Evolutionary conservation across 345 rosid genomes (phyloP).

Genomic region (Aquilaria yunnanensis): DNA sequence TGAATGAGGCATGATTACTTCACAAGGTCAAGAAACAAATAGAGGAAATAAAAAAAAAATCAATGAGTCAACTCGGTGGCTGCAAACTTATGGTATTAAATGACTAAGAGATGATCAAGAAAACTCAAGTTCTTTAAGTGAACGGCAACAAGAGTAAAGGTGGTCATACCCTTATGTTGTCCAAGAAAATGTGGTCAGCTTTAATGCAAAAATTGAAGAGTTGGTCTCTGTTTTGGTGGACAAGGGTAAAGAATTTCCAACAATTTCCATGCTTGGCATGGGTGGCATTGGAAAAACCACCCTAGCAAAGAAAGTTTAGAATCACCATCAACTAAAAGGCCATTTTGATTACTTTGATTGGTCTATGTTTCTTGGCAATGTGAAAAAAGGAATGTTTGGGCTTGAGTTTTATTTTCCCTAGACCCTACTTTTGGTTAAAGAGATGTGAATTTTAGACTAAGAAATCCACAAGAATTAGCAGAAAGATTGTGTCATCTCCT

Average conservation of each 20-base stretch:
- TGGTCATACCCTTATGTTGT: constrained; percentile 19
- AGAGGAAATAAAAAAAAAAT: neutral
- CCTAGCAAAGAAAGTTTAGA: constrained; percentile 27
- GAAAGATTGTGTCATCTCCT: constrained; percentile 13
- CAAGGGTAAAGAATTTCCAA: neutral
- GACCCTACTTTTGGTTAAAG: neutral
- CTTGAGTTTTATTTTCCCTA: constrained; percentile 10
- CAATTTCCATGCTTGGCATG: neutral
- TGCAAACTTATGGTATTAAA: too few relatives aligned
- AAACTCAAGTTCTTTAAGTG: too few relatives aligned
- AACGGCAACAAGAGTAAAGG: constrained; percentile 7
- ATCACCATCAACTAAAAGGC: constrained; percentile 13
- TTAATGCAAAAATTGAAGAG: constrained; percentile 5
- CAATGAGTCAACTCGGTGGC: too few relatives aligned
- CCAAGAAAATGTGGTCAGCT: constrained; percentile 23
- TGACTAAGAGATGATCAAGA: too few relatives aligned
- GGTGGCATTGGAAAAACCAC: constrained; percentile 14
- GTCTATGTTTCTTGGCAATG: constrained; percentile 30
- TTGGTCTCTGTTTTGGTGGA: constrained; percentile 16
- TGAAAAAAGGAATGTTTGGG: constrained; percentile 18
- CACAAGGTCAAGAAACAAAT: neutral
- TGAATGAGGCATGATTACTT: constrained; percentile 6
- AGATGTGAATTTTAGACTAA: constrained; percentile 17
- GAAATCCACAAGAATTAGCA: constrained; percentile 9
- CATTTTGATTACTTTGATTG: constrained; percentile 26